Conservation (phyloP, 2,329 filamentous ascomycete genomes). For the Plenodomus lindquistii region DNA sequence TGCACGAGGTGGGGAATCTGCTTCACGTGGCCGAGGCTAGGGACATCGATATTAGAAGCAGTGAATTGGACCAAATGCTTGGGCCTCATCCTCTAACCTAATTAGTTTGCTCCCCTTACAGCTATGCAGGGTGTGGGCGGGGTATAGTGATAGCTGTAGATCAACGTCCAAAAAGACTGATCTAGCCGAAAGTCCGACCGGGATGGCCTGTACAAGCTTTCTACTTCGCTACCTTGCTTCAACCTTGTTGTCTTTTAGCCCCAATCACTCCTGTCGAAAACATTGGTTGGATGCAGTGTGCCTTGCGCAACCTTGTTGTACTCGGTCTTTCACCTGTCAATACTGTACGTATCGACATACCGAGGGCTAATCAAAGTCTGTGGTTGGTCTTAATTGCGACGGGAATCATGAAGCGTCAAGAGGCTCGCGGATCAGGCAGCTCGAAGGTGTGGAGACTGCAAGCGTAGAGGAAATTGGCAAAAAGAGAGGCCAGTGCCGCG, state of each 20-base stretch:
- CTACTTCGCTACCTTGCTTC: background rate
- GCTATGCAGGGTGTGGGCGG: background rate
- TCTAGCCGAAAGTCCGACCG: background rate
- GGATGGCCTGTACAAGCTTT: background rate
- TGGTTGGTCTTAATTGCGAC: constrained; percentile 9
- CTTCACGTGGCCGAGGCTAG: background rate
- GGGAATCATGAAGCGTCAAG: constrained; percentile 3
- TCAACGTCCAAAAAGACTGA: background rate
- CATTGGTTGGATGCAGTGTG: background rate
- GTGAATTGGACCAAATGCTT: background rate
- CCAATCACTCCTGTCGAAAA: background rate
- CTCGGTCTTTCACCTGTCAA: background rate
- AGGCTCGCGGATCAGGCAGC: constrained; percentile 13
- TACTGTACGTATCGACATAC: constrained; percentile 6
- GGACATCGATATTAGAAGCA: background rate
- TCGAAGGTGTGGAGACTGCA: constrained; percentile 11
- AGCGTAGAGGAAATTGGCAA: background rate
- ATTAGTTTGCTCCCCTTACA: no score
- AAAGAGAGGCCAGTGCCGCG: constrained; percentile 15
- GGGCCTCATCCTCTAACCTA: no score
- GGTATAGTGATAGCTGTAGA: background rate
- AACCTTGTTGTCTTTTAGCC: background rate
- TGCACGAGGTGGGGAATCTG: background rate
- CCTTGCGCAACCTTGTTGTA: background rate
- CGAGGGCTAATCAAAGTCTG: constrained; percentile 7